A percentile compares a stretch with the other conserved stretches of the same genome.
These are phyloP conservation scores for Cenchrus fungigraminus DNA, from an alignment of 176 grass and related monocot genomes.

Conservation along the genomic window DNA sequence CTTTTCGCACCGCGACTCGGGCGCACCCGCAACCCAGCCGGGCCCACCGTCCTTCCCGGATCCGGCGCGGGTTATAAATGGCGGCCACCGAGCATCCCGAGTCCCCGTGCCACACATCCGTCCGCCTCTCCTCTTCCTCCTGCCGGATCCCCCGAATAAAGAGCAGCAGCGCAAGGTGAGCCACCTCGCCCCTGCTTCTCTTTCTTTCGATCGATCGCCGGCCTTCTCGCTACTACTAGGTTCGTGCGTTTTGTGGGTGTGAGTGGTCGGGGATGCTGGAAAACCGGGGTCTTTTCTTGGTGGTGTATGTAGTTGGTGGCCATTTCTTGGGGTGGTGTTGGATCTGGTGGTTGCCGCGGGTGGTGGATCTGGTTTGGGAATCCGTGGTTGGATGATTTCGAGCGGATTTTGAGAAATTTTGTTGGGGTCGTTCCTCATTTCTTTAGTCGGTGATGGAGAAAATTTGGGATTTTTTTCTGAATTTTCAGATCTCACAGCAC, in stretches of 20 bases:
- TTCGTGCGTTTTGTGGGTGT: not conserved
- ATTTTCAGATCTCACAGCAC: not conserved
- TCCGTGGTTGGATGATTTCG: not conserved
- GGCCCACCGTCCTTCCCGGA: not conserved
- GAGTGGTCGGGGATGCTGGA: not conserved
- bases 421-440: not conserved
- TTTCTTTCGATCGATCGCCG: not conserved
- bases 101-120: constrained; percentile 25
- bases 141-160: constrained; percentile 10
- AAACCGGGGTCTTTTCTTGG: not conserved
- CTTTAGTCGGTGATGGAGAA: not conserved
- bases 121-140: not conserved
- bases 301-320: not conserved
- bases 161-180: constrained; percentile 37
- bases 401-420: not conserved
- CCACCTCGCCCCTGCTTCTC: not conserved
- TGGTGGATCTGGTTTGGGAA: constrained; percentile 12
- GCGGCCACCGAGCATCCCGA: not conserved
- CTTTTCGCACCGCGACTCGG: not conserved
- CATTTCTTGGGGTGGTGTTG: not conserved
- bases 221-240: not conserved
- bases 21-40: not conserved
- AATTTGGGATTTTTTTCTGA: not conserved
- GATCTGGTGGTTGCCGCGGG: constrained; percentile 7
- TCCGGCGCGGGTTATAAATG: constrained; percentile 34